Evolutionary conservation across 2,329 filamentous ascomycete genomes (phyloP), one percentile per base, ranked within the genome.

Genomic region (Cladophialophora exuberans): DNA sequence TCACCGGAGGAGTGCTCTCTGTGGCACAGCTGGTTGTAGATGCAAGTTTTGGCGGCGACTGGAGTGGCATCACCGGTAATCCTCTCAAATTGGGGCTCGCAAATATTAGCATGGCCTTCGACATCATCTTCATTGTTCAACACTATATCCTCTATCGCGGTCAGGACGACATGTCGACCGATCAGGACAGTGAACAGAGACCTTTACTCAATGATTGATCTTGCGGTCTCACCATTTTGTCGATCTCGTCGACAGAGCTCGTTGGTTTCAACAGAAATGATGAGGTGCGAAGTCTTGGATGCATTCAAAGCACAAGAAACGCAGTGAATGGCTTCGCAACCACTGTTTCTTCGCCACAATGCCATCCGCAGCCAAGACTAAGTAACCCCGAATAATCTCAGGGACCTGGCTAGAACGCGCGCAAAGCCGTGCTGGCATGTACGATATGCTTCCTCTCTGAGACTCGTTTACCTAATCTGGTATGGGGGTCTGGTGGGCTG

Each of bases 51-150:
- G 86, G 94, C 70, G 81, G 81, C 52, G 90, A 96, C 74, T 97
- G 93, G 92, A 88, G 86, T 43, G 94, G 93, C 18, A 79, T 97
- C 54, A 91, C 87, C 0, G 93, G 92, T 1, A 97, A 97, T 70
- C 90, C 91, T 0, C 87, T 94, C 64, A 99, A 97, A 75, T 84
- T 97, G 55, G 84, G 86, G 2, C 79, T 97, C 36, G 88, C 89
- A 11, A 93, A 96, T 67, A 83, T 96, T 41, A 90, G 86, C 54
- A 87, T 97, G 65, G 70, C 89, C 2, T 97, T 96, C 70, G 93
- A 97, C 69, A 61, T 88, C 26, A 78, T 96, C 44, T 97, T 97
- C 69, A 87, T 97, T 47, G 67, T 82, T 3, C 94, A 99, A 74
- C 94, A 97, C 72, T 97, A 92, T 65, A 75, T 92, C 30, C 71